Percentiles rank a stretch among this genome's conserved stretches.
phyloP scores from a whole-genome alignment of 306 rosid species.

The Lathyrus sativus region DNA sequence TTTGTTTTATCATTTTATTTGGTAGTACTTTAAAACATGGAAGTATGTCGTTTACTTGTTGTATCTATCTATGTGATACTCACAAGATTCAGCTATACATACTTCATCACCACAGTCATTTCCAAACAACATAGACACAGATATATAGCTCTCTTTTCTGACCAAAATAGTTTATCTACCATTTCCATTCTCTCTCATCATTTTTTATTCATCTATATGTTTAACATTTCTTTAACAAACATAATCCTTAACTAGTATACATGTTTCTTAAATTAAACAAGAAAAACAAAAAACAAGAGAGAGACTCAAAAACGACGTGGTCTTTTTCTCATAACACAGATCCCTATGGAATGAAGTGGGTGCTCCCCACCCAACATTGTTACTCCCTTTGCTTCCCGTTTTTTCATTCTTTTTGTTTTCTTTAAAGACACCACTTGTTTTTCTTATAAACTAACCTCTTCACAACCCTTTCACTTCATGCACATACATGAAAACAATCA shows the following conservation, averaged over 20 bases:
- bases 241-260: neutral
- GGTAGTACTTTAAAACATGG: no score
- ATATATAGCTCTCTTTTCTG: neutral
- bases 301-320: conserved; percentile 44
- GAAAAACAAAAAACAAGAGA: neutral
- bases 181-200: conserved; percentile 30
- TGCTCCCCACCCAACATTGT: conserved; percentile 60
- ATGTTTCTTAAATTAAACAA: neutral
- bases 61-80: neutral
- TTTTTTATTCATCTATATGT: conserved; percentile 43
- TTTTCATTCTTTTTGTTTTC: conserved; percentile 78
- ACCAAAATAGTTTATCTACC: conserved; percentile 32
- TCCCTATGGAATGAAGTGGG: conserved; percentile 91
- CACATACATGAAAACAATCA: conserved; percentile 46
- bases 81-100: conserved; percentile 42
- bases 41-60: no score
- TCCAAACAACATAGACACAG: conserved; percentile 27
- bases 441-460: neutral
- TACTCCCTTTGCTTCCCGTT: conserved; percentile 39
- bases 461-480: neutral
- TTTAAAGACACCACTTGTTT: neutral
- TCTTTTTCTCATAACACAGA: conserved; percentile 68
- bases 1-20: no score
- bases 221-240: conserved; percentile 48
- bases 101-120: neutral